Conservation (phyloP, 139 green algal species). For the Yamagishiella unicocca region DNA sequence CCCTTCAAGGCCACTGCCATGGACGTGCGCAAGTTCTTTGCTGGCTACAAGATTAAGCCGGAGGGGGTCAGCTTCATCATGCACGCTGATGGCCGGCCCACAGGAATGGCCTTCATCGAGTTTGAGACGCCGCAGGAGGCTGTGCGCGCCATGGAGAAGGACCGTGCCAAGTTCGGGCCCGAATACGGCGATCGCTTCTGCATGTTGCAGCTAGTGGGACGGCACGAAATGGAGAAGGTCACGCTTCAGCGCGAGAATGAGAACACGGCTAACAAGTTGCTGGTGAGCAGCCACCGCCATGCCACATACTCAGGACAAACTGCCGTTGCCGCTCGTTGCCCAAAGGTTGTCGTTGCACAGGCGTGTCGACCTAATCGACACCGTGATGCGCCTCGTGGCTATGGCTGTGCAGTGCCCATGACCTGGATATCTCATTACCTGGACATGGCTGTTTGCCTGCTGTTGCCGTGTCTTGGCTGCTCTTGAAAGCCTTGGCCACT, state of each 20-base stretch:
- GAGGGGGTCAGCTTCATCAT: constrained; percentile 86
- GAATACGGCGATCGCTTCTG: constrained; percentile 84
- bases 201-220: constrained; percentile 80
- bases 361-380: no score
- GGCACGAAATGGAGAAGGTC: constrained; percentile 81
- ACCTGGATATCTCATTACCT: no score
- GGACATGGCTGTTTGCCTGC: no score
- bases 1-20: constrained; percentile 71
- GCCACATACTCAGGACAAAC: no score
- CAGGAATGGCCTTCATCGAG: constrained; percentile 91
- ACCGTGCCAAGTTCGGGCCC: constrained; percentile 78
- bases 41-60: constrained; percentile 68
- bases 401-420: no score
- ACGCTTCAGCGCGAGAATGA: constrained; percentile 70
- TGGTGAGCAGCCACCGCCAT: no score
- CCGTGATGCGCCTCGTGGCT: no score
- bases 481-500: no score
- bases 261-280: constrained; percentile 51
- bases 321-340: no score
- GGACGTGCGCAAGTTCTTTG: constrained; percentile 76
- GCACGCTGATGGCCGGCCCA: constrained; percentile 79
- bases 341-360: no score
- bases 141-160: constrained; percentile 76
- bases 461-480: no score
- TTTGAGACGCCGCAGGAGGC: constrained; percentile 85